phyloP scores from a whole-genome alignment of 192 early-diverging fungal genomes.

The Linderina pennispora region DNA sequence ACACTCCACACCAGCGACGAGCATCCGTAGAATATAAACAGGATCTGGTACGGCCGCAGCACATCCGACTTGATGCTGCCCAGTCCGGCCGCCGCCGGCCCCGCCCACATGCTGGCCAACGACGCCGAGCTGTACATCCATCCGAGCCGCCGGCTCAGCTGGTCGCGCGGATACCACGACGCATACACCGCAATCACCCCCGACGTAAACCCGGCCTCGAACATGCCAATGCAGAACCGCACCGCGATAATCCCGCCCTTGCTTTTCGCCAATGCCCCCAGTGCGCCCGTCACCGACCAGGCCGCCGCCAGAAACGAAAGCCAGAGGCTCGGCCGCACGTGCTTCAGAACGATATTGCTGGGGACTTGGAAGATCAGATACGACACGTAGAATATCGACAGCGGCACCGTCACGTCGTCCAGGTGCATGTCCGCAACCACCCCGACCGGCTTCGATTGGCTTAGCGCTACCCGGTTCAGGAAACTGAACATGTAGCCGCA shows the following conservation, averaged over 20 bases:
- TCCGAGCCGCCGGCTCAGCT: constrained; percentile 2
- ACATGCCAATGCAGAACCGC: constrained; percentile 3
- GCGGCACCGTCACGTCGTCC: constrained; percentile 3
- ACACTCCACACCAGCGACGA: constrained; percentile 5
- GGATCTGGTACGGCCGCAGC: constrained; percentile 7
- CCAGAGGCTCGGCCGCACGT: constrained; percentile 5
- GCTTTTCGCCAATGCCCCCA: constrained; percentile 8
- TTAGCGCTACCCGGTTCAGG: constrained; percentile 6
- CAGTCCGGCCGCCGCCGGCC: constrained; percentile 8
- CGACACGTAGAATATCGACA: constrained; percentile 9
- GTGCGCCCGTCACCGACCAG: constrained; percentile 6
- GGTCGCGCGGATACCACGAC: constrained; percentile 9
- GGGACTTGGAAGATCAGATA: constrained; percentile 10
- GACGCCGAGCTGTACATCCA: constrained; percentile 9
- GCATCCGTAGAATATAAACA: constrained; percentile 7
- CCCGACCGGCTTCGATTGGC: constrained; percentile 7
- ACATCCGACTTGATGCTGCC: constrained; percentile 1
- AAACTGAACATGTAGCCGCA: constrained; percentile 8
- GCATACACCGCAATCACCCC: constrained; percentile 7
- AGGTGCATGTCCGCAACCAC: not conserved
- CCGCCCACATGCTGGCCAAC: constrained; percentile 7
- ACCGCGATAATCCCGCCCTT: constrained; percentile 4
- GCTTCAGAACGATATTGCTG: constrained; percentile 7
- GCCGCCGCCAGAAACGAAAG: constrained; percentile 5
- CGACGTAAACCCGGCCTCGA: constrained; percentile 7